Percentiles rank a stretch among this genome's conserved stretches.
Conservation (phyloP, 179 eudicot genomes). For the Beta macrorhiza region DNA sequence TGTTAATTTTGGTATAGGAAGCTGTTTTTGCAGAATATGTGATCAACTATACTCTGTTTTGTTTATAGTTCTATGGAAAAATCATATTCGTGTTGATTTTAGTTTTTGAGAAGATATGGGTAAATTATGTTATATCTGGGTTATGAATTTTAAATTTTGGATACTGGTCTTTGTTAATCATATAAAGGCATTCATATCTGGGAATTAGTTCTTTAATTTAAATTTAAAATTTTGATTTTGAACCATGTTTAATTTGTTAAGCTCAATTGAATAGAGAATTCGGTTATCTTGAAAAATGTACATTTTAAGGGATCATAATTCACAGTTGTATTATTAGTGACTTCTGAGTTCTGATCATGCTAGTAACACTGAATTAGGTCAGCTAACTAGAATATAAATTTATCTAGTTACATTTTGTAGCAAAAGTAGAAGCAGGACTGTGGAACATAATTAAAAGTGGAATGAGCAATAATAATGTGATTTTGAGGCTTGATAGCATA, state of each 20-base stretch:
- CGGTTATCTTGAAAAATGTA: background rate
- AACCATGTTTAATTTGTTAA: background rate
- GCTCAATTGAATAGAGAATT: background rate
- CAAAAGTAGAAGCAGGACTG: too few species aligned
- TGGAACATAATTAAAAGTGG: background rate
- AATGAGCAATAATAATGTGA: background rate
- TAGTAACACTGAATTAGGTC: background rate
- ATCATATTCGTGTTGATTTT: too few species aligned
- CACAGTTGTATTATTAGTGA: background rate
- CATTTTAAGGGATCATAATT: background rate
- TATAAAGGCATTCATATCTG: too few species aligned
- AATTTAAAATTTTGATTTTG: background rate
- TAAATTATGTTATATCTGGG: too few species aligned
- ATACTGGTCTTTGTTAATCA: too few species aligned
- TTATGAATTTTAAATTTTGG: too few species aligned
- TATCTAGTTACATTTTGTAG: too few species aligned
- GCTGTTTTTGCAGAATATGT: background rate
- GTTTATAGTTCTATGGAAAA: too few species aligned
- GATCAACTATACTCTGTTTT: background rate
- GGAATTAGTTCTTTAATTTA: too few species aligned
- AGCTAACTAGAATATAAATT: background rate
- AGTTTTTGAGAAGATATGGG: too few species aligned
- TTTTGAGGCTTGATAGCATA: background rate
- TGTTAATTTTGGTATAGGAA: too few species aligned
- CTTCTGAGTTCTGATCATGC: background rate